Evolutionary conservation across 2,329 filamentous ascomycete genomes (phyloP), one percentile per base, ranked within the genome.

Genomic region (Neophaeococcomyces mojaviensis): DNA sequence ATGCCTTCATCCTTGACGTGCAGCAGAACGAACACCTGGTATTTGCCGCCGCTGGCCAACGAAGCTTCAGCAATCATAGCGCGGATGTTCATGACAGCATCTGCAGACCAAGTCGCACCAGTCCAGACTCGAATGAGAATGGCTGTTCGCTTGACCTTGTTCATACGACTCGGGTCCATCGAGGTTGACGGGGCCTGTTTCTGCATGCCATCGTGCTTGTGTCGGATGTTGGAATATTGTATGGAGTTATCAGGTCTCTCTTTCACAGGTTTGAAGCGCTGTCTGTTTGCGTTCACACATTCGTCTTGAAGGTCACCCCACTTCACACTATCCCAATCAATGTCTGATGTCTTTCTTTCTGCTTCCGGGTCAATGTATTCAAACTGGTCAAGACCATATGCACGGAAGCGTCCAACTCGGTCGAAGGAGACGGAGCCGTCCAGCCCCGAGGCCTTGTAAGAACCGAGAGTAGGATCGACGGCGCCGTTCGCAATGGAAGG

Each of bases 71-170:
- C 78, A 59, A 96, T 88, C 65, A 95, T 78, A 26, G 88, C 83
- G 24, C 89, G 82, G 30, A 96, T 66, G 58, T 88, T 87, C 64
- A 89, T 79, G 39, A 90, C 73, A 59, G 92, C 86, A 58, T 94
- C 85, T 34, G 84, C 77, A 8, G 80, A 80, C 73, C 88, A 96
- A 7, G 78, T 58, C 55, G 85, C 94, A 55, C 85, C 84, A 54
- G 83, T 80, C 86, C 86, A 95, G 40, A 84, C 84, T 19, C 89
- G 78, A 19, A 96, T 77, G 1, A 96, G 77, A 4, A 96, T 74
- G 2, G 86, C 88, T 1, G 86, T 90, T 18, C 86, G 76, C 34
- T 58, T 57, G 12, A 49, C 49, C 40, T 58, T 58, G 36, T 50
- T 57, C 46, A 53, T 48, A 16, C 54, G 47, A n/a, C 51, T 51